A percentile compares a stretch with the other conserved stretches of the same genome.
These are phyloP conservation scores for Leptographium procerum DNA, from an alignment of 2,329 filamentous ascomycete genomes.

Conservation along the genomic window DNA sequence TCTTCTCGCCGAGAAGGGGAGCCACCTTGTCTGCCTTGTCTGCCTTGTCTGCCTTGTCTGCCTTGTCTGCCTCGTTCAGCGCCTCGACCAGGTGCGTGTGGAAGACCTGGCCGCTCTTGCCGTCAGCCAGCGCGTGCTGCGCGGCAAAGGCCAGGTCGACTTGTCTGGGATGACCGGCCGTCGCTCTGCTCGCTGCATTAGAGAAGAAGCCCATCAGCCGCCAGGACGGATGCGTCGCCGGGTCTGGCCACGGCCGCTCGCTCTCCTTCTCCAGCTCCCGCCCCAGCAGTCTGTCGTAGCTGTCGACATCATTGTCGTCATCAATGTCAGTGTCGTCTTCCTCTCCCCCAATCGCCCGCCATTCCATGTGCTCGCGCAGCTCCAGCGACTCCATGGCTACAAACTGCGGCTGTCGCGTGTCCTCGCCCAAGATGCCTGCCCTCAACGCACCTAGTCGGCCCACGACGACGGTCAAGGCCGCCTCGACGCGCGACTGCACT, in stretches of 20 bases:
- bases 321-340: no score
- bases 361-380: constrained; percentile 31
- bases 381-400: constrained; percentile 30
- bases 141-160: constrained; percentile 34
- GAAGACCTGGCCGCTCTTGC: constrained; percentile 35
- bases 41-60: constrained; percentile 9
- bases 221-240: constrained; percentile 34
- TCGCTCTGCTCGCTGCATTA: no score
- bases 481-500: constrained; percentile 19
- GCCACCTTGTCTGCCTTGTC: background rate
- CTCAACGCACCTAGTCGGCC: constrained; percentile 34
- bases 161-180: constrained; percentile 13
- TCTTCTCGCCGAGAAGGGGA: no score
- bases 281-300: background rate
- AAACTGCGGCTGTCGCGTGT: constrained; percentile 31
- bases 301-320: no score
- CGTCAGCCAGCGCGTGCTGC: constrained; percentile 44
- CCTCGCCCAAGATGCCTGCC: constrained; percentile 34
- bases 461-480: constrained; percentile 29
- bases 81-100: constrained; percentile 34
- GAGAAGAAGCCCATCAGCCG: constrained; percentile 27
- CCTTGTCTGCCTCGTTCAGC: constrained; percentile 19
- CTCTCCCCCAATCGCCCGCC: constrained; percentile 8
- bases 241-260: constrained; percentile 27
- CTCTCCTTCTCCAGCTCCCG: constrained; percentile 26